Conservation (phyloP, 805 yeast species). For the Hanseniaspora mollemarum region DNA sequence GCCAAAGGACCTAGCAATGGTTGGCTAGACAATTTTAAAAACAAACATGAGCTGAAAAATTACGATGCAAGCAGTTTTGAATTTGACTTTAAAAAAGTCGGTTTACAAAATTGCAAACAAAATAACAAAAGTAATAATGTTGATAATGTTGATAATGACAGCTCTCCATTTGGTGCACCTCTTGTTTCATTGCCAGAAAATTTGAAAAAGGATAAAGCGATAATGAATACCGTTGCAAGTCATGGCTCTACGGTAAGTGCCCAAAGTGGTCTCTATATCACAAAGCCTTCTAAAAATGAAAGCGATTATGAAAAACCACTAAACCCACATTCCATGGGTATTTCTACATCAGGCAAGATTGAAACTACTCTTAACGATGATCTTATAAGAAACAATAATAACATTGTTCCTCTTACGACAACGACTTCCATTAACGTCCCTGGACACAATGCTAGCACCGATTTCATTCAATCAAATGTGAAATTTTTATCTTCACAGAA, state of each 20-base stretch:
- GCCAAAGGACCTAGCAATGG: constrained; percentile 48
- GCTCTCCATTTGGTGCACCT: not conserved
- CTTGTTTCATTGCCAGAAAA: not conserved
- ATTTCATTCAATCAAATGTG: not conserved
- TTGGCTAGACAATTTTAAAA: constrained; percentile 51
- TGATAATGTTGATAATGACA: not conserved
- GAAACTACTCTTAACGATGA: not conserved
- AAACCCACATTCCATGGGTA: constrained; percentile 1
- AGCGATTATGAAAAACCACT: not conserved
- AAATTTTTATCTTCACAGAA: constrained; percentile 6
- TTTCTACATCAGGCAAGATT: constrained; percentile 1
- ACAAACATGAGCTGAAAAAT: constrained; percentile 38
- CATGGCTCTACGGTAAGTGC: constrained; percentile 1
- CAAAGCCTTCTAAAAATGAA: not conserved
- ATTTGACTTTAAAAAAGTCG: constrained; percentile 1
- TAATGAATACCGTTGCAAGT: not conserved
- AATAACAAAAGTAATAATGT: not conserved
- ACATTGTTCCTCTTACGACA: not conserved
- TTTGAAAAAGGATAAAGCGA: not conserved
- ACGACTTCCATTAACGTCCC: not conserved
- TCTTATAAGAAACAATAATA: not conserved
- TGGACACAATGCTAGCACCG: not conserved
- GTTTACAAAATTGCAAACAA: not conserved
- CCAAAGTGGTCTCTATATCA: constrained; percentile 6
- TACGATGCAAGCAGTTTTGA: constrained; percentile 2